These are phyloP conservation scores for Xylaria nigripes DNA, from an alignment of 495 filamentous ascomycete genomes.

Conservation along the genomic window DNA sequence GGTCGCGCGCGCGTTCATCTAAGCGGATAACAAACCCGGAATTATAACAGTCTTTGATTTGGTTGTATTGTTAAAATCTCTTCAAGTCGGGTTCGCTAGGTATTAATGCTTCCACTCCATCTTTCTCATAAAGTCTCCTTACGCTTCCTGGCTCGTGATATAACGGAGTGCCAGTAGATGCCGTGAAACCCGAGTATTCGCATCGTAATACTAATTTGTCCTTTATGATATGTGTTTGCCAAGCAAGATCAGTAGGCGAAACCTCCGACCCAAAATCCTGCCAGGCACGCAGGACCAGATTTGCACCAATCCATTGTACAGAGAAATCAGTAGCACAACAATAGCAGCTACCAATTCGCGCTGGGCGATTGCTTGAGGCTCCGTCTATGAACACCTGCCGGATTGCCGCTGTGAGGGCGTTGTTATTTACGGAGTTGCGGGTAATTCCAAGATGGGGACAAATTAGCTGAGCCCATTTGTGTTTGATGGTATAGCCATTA, in stretches of 20 bases:
- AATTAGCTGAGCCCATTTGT: background rate
- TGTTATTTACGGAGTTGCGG: no score
- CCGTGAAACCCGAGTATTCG: no score
- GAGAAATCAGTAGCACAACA: background rate
- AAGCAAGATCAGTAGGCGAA: background rate
- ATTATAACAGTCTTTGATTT: no score
- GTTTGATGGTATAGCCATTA: no score
- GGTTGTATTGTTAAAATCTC: no score
- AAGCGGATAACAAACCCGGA: no score
- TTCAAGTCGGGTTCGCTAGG: no score
- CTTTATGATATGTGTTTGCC: background rate
- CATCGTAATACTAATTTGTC: background rate
- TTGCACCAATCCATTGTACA: background rate
- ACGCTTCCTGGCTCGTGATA: background rate
- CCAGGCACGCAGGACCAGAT: background rate
- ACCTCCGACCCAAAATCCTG: slow-evolving; percentile 1
- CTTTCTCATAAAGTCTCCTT: background rate
- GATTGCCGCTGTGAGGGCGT: no score
- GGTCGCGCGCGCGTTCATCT: no score
- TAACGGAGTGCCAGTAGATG: background rate
- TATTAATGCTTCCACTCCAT: background rate
- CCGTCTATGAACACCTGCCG: no score
- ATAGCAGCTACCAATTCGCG: background rate
- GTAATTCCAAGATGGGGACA: background rate
- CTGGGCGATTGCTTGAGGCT: background rate